These are phyloP conservation scores for Spencermartinsiella ligniputridi DNA, from an alignment of 1,139 yeast genomes.

Conservation along the genomic window DNA sequence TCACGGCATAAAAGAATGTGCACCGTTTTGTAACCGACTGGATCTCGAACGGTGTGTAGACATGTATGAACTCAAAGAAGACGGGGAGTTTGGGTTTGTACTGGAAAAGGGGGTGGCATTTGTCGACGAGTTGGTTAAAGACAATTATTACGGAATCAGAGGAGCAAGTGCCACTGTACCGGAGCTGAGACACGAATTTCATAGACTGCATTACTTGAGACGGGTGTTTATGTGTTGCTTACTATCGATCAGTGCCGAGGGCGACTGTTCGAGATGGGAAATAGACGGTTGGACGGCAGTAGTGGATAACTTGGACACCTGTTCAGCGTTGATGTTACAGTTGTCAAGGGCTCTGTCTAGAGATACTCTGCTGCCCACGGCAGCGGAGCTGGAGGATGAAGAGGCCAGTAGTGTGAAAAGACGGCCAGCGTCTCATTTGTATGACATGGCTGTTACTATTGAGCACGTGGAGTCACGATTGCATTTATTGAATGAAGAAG, in stretches of 20 bases:
- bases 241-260: conserved; percentile 35
- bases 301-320: conserved; percentile 27
- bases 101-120: conserved; percentile 20
- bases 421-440: conserved; percentile 14
- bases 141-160: conserved; percentile 24
- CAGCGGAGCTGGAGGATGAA: conserved; percentile 8
- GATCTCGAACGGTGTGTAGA: conserved; percentile 41
- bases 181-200: conserved; percentile 30
- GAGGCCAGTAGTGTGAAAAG: conserved; percentile 8
- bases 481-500: conserved; percentile 31
- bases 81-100: conserved; percentile 19
- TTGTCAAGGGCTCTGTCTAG: conserved; percentile 27
- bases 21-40: conserved; percentile 29
- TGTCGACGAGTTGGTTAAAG: conserved; percentile 10
- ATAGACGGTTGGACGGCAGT: conserved; percentile 32
- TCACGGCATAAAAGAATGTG: conserved; percentile 27
- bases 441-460: conserved; percentile 27
- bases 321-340: conserved; percentile 27
- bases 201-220: conserved; percentile 37
- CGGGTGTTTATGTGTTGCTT: conserved; percentile 40
- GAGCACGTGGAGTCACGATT: conserved; percentile 36
- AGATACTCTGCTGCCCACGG: conserved; percentile 17
- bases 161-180: conserved; percentile 28
- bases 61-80: conserved; percentile 34
- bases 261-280: conserved; percentile 25